Evolutionary conservation across 2,329 filamentous ascomycete genomes (phyloP), one percentile per base, ranked within the genome.

Genomic region (Dactylonectria macrodidyma): DNA sequence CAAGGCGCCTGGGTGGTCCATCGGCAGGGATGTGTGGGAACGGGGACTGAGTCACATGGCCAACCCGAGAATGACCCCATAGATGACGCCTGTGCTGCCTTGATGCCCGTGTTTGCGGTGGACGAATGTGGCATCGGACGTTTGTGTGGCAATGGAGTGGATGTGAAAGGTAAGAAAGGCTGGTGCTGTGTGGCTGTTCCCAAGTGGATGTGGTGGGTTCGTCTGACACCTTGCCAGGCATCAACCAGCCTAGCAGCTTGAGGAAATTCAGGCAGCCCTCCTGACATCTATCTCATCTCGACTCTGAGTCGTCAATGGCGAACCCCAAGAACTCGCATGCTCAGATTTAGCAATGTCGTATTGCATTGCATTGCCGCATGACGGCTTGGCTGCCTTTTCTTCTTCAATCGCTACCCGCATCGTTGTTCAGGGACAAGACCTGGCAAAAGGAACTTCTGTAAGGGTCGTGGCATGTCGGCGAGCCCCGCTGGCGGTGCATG

Each of bases 391-490:
- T 54, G 33, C 51, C n/a, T 54, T 34, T 30, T 19, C 22, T 11
- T 5, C 30, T 33, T 54, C 5, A n/a, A 7, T 30, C 26, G 26
- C 26, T 30, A 7, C 26, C 26, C 50, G n/a, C 4, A 7, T 19
- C 2, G 14, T 44, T 19, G 41, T n/a, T 14, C 41, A 44, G 41
- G 41, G n/a, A 16, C 7, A 50, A 44, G 48, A 8, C 50, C 59
- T 50, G 52, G n/a, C 69, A 59, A 19, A 66, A 30, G 41, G 41
- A 19, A n/a, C 41, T 44, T 44, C 5, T 44, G 41, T 44, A 5
- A 44, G 41, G 14, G 14, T 8, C 41, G 7, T 44, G 41, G 41
- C 41, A 44, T 44, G 41, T n/a, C 8, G 41, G 41, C n/a, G 41
- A 47, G 46, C 46, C 46, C 9, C 19, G 46, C 46, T 47, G 46